A percentile compares a stretch with the other conserved stretches of the same genome.
Conservation (phyloP, 1,139 yeast species). For the Debaryomyces sp. region DNA sequence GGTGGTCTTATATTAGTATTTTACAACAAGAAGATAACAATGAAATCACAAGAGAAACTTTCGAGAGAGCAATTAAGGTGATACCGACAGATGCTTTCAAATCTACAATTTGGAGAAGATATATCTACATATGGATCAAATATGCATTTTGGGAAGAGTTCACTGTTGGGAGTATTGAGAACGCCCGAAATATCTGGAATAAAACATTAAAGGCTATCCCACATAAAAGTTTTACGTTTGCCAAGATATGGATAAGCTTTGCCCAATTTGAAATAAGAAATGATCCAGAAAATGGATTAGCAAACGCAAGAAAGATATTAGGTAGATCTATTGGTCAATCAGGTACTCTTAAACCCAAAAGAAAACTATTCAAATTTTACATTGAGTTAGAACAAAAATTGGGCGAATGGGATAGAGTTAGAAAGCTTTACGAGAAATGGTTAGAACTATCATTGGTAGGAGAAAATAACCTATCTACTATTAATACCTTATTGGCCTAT, state of each 20-base stretch:
- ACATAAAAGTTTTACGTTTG: constrained; percentile 61
- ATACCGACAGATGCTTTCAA: constrained; percentile 35
- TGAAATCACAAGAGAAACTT: constrained; percentile 31
- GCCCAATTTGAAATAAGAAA: constrained; percentile 79
- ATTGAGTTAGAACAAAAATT: constrained; percentile 57
- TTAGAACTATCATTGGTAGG: constrained; percentile 54
- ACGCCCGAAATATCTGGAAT: constrained; percentile 56
- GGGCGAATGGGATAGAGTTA: constrained; percentile 78
- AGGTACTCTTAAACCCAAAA: constrained; percentile 51
- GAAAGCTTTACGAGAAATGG: constrained; percentile 71
- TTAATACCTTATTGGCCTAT: constrained; percentile 44
- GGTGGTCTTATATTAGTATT: constrained; percentile 75
- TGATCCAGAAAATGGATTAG: constrained; percentile 31
- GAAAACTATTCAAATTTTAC: constrained; percentile 62
- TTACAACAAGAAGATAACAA: constrained; percentile 38
- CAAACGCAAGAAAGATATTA: constrained; percentile 64
- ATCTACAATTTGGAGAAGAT: constrained; percentile 66
- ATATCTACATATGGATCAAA: constrained; percentile 69
- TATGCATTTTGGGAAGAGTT: constrained; percentile 69
- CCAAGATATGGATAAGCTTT: constrained; percentile 71
- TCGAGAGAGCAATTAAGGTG: constrained; percentile 47
- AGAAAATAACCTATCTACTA: constrained; percentile 41
- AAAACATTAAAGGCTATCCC: constrained; percentile 55
- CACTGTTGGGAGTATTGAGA: constrained; percentile 39
- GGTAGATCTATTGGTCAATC: constrained; percentile 71